Base-by-base conservation (phyloP, 176 grass and related monocot genomes). In the Eragrostis nindensis region DNA sequence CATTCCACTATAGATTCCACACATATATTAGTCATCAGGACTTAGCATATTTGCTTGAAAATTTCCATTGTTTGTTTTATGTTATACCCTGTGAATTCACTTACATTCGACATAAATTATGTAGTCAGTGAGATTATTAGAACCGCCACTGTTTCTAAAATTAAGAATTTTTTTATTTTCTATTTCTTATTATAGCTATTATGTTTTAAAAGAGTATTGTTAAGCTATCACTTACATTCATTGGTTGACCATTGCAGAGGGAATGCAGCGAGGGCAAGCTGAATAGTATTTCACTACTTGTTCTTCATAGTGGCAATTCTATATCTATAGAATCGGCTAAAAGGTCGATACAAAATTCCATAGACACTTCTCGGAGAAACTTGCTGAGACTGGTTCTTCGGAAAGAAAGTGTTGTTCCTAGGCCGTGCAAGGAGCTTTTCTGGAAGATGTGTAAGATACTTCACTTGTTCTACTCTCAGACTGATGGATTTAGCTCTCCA, bases 361-460 rank as follows among this genome's bases (percentile, higher is more conserved):
- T 86, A 32, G 76, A 79, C 14, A 29, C 24, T 0, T 80, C 45
- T 38, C 86, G 91, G 43, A 84, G 18, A 46, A 82, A 94, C 21
- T 85, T 97, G 62, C 57, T 97, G 59, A 85, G 84, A 17, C 21
- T 94, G 71, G 89, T 94, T 8, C 41, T 97, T 13, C 78, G 69
- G 29, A 80, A 88, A 74, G 79, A 41, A 68, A 84, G 81, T 27
- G 38, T 38, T 36, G 82, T 94, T 42, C 94, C 94, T 60, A 92
- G 75, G 57, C 79, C 91, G 11, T 97, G 91, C 87, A 94, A 91
- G 85, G 85, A 94, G 46, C 82, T 94, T 41, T 97, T 97, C 70
- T 97, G 91, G 94, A 97, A 86, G 56, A 92, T 92, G 92, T 91
- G 87, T 73, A 98, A 74, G 87, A 75, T 86, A 50, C 21, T 92